Conservation (phyloP, 345 rosid species). For the Citrus maxima region DNA sequence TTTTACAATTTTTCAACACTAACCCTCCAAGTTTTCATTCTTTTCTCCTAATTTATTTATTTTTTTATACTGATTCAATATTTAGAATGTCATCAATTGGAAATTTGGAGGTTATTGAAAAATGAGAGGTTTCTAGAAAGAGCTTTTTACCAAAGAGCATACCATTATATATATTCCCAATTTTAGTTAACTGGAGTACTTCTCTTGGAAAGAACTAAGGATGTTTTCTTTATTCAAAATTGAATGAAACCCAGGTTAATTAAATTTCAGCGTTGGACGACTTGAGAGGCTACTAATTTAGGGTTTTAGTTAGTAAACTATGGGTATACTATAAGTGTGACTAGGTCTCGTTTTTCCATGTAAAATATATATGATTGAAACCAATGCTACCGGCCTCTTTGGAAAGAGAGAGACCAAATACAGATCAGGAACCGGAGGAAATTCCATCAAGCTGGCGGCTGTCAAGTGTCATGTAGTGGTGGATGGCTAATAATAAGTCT, state of each 20-base stretch:
- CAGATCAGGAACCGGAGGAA: neutral
- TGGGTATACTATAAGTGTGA: neutral
- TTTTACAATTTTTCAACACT: no score
- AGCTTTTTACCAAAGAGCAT: no score
- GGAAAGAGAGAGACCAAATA: neutral
- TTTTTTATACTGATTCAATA: no score
- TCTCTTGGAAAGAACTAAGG: neutral
- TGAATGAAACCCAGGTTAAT: slow-evolving; percentile 2
- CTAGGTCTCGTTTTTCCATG: neutral
- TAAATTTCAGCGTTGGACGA: neutral
- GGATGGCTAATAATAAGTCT: neutral
- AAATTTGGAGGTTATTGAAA: no score
- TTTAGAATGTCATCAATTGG: no score
- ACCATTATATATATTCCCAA: neutral
- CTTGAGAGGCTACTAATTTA: neutral
- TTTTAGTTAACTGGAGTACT: neutral
- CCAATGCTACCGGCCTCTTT: neutral
- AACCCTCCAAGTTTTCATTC: no score
- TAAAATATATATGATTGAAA: slow-evolving; percentile 1
- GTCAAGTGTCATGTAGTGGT: slow-evolving; percentile 3
- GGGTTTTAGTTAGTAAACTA: neutral
- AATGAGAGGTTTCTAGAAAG: no score
- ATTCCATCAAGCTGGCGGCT: neutral
- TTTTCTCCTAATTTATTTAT: no score
- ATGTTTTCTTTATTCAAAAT: neutral